Conservation (phyloP, 164 flowering plant genomes). For the Liriodendron chinense region DNA sequence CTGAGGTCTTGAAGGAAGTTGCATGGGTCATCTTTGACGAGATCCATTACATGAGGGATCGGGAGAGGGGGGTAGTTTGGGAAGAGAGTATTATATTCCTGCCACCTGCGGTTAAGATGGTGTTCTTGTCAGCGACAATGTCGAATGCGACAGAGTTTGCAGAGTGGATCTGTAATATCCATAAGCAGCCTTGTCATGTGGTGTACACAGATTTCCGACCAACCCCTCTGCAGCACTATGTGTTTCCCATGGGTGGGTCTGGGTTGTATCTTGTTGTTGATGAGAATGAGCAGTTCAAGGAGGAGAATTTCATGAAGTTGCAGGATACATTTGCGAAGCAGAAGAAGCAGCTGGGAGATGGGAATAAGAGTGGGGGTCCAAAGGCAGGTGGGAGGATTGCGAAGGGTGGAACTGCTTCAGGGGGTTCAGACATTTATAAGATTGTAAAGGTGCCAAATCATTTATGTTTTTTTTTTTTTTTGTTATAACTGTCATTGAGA, state of each 20-base stretch:
- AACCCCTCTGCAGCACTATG: constrained; percentile 95
- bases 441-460: constrained; percentile 75
- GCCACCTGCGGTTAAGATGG: constrained; percentile 96
- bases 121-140: constrained; percentile 96
- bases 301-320: constrained; percentile 81
- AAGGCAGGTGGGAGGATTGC: constrained; percentile 74
- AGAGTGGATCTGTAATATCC: constrained; percentile 95
- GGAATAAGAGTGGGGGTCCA: constrained; percentile 39
- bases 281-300: constrained; percentile 90
- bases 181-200: constrained; percentile 97
- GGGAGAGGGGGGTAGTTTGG: constrained; percentile 99
- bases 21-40: constrained; percentile 98
- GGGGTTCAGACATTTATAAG: constrained; percentile 89
- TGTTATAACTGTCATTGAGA: background rate
- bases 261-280: constrained; percentile 95
- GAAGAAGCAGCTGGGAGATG: constrained; percentile 35
- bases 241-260: constrained; percentile 83
- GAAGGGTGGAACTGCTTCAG: constrained; percentile 66
- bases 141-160: constrained; percentile 99
- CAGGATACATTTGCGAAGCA: constrained; percentile 77
- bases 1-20: constrained; percentile 93
- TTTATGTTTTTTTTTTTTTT: background rate
- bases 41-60: constrained; percentile 92
- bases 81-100: constrained; percentile 95
- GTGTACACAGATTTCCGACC: constrained; percentile 98